Base-by-base conservation (phyloP, 192 early-diverging fungal species). In the Coemansia interrupta region DNA sequence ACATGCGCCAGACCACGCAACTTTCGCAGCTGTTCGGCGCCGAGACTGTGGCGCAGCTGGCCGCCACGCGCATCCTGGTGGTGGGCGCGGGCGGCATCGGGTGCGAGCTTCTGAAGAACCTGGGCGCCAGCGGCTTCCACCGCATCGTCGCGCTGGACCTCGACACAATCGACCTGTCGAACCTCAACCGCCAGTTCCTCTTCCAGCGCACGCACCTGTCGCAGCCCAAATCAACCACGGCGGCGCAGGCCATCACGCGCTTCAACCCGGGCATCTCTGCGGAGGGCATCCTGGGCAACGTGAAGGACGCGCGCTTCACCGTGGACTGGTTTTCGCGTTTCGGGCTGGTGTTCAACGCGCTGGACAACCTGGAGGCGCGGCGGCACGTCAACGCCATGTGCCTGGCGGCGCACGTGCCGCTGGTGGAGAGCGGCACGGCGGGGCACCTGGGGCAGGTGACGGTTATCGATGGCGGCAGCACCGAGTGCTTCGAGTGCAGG, bases 101-200 rank as follows among this genome's bases (percentile, higher is more conserved):
- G 41, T 99, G 97, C 80, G 97, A 99, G 69, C 75, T 99, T 38
- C 82, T 99, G 9, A 99, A 99, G 78, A 88, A 95, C 72, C 82
- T 99, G 15, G 89, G 93, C 39, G 68, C 95, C 77, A 82, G 85
- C 17, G 96, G 96, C 20, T 96, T 97, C 70, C 73, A 70, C 44
- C 53, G 83, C 61, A 93, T 99, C 56, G 82, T 86, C 48, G 84
- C 96, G 42, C 82, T 99, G 39, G 97, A 99, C 72, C 81, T 99
- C 40, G 97, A 99, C 77, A 96, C 96, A 1, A 99, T 99, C 52
- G 97, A 99, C 57, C 80, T 98, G 39, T 95, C 94, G 22, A 99
- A 99, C 73, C 78, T 99, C 48, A 99, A 99, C 78, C 81, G 97
- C n/a, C 97, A 99, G 81, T 99, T 99, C 58, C 83, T 99, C 48